Base-by-base conservation (phyloP, 495 filamentous ascomycete genomes). In the Hypomontagnella submonticulosa region DNA sequence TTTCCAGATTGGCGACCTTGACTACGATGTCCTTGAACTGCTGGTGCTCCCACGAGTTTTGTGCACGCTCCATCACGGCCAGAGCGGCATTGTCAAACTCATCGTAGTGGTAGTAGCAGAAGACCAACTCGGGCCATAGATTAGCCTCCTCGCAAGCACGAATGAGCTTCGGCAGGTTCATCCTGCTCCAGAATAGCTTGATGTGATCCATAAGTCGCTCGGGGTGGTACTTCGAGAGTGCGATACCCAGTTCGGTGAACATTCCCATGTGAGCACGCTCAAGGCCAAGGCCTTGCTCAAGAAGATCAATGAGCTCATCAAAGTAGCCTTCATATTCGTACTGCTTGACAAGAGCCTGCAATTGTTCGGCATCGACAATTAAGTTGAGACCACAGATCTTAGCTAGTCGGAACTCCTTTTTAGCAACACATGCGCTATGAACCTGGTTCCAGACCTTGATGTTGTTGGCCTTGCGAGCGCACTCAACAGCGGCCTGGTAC, bases 381-480 rank as follows among this genome's bases (percentile, higher is more conserved):
- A 99, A 85, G 80, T 97, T 99, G 30, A 99, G 87, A 83, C 96
- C 96, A 77, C 96, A 99, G 71, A 99, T 99, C 82, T 98, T 96
- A 33, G 96, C 95, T 44, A 99, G 89, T 64, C 95, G 90, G 87
- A 99, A 99, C 74, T 99, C 96, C 82, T 97, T 97, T 90, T 97
- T 99, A 66, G 88, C 84, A 54, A 99, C 91, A 77, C 96, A 99
- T 34, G 95, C 96, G 73, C 90, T 90, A 77, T 98, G 96, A 67
- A 99, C 96, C 78, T 99, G 92, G 81, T 93, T 97, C 96, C 96
- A 99, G 54, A 99, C 96, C 83, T 96, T 97, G 79, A 96, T 92
- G 81, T 93, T 99, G 83, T 98, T 99, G 74, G 96, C 96, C 80
- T 98, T 98, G 73, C 96, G 92, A 19, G 96, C 96, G 71, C 93